phyloP scores from a whole-genome alignment of 805 yeast species.

The Monosporozyma aerobia region DNA sequence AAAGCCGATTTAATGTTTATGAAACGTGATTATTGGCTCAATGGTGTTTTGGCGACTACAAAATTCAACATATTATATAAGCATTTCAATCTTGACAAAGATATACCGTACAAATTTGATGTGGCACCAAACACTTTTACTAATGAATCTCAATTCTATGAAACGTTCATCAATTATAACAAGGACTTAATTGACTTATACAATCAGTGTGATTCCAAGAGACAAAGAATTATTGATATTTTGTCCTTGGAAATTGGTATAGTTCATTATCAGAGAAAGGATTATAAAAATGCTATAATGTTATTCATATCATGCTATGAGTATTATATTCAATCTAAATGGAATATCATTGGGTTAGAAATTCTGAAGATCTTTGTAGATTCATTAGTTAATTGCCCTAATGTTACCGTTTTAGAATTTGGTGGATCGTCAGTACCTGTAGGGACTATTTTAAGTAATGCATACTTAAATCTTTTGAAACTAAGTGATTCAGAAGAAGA shows the following conservation, averaged over 20 bases:
- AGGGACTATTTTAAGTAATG: slow-evolving; percentile 21
- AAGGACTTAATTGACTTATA: slow-evolving; percentile 26
- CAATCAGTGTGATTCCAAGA: slow-evolving; percentile 17
- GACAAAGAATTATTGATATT: slow-evolving; percentile 61
- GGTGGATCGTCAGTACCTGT: slow-evolving; percentile 22
- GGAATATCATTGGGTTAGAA: slow-evolving; percentile 64
- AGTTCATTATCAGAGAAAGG: slow-evolving; percentile 47
- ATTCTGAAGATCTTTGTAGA: slow-evolving; percentile 58
- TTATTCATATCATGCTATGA: slow-evolving; percentile 62
- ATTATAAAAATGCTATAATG: slow-evolving; percentile 51
- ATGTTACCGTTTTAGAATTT: slow-evolving; percentile 13
- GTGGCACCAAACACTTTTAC: slow-evolving; percentile 10
- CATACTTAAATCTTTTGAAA: slow-evolving; percentile 23
- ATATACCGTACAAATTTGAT: slow-evolving; percentile 8
- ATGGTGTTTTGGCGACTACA: slow-evolving; percentile 16
- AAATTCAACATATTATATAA: slow-evolving; percentile 11
- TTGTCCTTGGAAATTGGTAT: slow-evolving; percentile 74
- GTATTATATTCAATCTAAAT: slow-evolving; percentile 57
- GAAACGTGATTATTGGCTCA: slow-evolving; percentile 33
- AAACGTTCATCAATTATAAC: slow-evolving; percentile 44
- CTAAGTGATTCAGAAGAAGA: slow-evolving; percentile 11
- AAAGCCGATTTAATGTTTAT: slow-evolving; percentile 35
- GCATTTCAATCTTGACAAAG: slow-evolving; percentile 1
- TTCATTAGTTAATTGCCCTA: slow-evolving; percentile 40
- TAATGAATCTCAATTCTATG: slow-evolving; percentile 18